Base-by-base conservation (phyloP, 352 stramenopile species). In the Globisporangium barbulae region DNA sequence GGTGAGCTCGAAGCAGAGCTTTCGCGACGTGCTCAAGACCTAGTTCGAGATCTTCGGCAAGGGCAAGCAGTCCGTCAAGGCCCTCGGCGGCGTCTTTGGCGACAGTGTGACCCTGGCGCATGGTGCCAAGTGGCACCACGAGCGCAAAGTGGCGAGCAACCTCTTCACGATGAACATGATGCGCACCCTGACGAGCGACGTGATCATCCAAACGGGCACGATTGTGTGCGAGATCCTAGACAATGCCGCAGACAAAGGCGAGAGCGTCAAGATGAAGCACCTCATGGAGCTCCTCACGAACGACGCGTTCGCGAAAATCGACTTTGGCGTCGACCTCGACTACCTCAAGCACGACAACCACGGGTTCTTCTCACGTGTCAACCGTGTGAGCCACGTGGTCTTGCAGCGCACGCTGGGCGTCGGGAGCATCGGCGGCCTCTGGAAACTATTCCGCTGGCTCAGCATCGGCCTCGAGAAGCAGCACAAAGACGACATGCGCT, bases 31-130 rank as follows among this genome's bases (percentile, higher is more conserved):
- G 19, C 63, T 82, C 33, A 79, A 80, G 61, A 74, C 63, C 17
- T 73, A 94, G 44, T 86, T 86, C 53, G 70, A 85, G 45, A 73
- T 80, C 50, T 96, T 94, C 47, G 68, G 74, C 6, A 91, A 92
- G 53, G 83, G 79, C 0, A 41, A 66, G 5, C 45, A 55, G 2
- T 74, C 74, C 4, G 53, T 69, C 15, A 63, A 77, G 37, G 71
- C 72, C 22, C 71, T 83, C 3, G 42, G 66, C 9, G 74, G 90
- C 64, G 47, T 94, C 17, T 79, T 96, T 37, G 85, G 87, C 47
- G 68, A 81, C 10, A 82, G 81, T 10, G 76, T 83, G 54, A 62
- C 81, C 45, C 70, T 68, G n/a, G 52, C 72, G 0, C 45, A 83
- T 30, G 73, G 71, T 17, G 50, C 54, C 41, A 39, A 41, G n/a